These are phyloP conservation scores for Dryas drummondii DNA, from an alignment of 306 rosid genomes.

Conservation along the genomic window DNA sequence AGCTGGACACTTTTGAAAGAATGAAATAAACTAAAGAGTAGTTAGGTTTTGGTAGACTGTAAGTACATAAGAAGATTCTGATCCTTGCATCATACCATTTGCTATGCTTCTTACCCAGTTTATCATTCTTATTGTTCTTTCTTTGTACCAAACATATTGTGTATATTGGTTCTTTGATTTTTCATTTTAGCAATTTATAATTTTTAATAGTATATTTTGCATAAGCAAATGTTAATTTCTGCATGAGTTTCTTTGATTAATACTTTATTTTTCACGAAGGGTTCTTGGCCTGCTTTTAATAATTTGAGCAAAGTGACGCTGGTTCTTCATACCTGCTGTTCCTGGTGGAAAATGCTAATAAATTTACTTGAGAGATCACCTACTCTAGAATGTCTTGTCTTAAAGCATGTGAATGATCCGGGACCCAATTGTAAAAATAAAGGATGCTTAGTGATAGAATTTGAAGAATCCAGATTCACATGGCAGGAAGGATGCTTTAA, in stretches of 20 bases:
- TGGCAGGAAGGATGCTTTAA: no score
- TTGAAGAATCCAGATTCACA: no score
- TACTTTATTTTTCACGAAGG: background rate
- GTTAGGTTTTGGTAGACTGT: background rate
- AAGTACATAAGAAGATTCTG: background rate
- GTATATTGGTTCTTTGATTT: background rate
- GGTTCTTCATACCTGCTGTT: background rate
- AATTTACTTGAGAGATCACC: background rate
- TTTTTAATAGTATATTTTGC: background rate
- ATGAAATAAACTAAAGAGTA: background rate
- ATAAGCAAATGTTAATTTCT: background rate
- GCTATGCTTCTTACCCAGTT: background rate
- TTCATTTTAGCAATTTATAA: background rate
- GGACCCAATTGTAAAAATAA: no score
- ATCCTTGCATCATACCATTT: background rate
- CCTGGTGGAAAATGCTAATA: background rate
- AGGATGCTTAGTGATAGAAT: no score
- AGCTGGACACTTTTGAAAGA: background rate
- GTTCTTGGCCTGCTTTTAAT: background rate
- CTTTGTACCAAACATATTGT: background rate
- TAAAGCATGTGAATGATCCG: background rate
- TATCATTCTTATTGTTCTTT: background rate
- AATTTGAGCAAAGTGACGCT: background rate
- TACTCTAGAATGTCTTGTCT: background rate
- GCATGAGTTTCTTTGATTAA: background rate